A percentile compares a stretch with the other conserved stretches of the same genome.
Conservation (phyloP, 2,329 filamentous ascomycete genomes). For the Ilyonectria robusta region DNA sequence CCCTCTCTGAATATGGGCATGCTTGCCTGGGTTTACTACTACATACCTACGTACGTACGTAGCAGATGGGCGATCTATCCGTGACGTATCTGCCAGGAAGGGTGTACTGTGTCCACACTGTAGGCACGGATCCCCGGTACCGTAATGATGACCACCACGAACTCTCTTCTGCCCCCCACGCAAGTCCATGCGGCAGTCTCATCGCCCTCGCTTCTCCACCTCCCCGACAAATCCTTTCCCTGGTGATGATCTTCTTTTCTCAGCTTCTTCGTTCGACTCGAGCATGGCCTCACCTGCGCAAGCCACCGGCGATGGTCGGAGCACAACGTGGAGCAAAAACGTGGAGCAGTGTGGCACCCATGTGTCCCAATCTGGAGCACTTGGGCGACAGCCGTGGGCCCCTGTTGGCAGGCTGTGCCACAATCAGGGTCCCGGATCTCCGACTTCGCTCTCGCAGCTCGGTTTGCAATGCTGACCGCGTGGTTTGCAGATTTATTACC, state of each 20-base stretch:
- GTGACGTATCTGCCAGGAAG: background rate
- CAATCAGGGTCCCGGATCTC: conserved; percentile 34
- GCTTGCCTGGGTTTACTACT: background rate
- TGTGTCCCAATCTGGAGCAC: conserved; percentile 28
- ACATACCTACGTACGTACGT: background rate
- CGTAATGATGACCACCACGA: conserved; percentile 13
- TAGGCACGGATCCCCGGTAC: conserved; percentile 1
- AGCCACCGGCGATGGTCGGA: conserved; percentile 41
- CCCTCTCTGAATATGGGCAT: conserved; percentile 9
- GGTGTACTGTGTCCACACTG: background rate
- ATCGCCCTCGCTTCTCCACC: conserved; percentile 19
- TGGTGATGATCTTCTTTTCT: conserved; percentile 4
- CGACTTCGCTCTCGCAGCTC: conserved; percentile 41
- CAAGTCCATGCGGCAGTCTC: conserved; percentile 12
- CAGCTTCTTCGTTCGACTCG: conserved; percentile 22
- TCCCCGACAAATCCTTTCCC: conserved; percentile 29
- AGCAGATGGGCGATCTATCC: background rate
- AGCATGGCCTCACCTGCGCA: conserved; percentile 31
- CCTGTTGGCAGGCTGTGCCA: conserved; percentile 24
- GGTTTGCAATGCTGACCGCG: conserved; percentile 31
- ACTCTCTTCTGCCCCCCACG: conserved; percentile 25
- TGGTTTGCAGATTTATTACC: conserved; percentile 27
- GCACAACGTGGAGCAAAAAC: conserved; percentile 19
- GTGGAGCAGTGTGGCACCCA: conserved; percentile 13
- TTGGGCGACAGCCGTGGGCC: conserved; percentile 32